These are phyloP conservation scores for Dothideomycetes sp. DNA, from an alignment of 2,329 filamentous ascomycete species.

Conservation along the genomic window DNA sequence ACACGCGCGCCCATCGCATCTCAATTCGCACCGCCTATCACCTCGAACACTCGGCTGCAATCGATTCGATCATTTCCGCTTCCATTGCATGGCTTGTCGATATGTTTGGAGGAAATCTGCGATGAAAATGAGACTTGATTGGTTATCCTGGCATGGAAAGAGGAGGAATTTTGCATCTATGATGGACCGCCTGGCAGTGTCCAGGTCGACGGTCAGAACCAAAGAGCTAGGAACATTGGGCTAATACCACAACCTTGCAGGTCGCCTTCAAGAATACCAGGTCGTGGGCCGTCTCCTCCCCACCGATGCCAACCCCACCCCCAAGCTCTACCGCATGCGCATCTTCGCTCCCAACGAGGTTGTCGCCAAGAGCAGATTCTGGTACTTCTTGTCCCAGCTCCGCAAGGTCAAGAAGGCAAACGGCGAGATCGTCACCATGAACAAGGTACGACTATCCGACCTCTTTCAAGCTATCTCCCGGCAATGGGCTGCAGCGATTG, in stretches of 20 bases:
- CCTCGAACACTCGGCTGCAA: background rate
- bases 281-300: constrained; percentile 99
- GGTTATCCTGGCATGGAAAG: constrained; percentile 7
- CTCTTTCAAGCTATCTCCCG: constrained; percentile 16
- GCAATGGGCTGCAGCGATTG: constrained; percentile 16
- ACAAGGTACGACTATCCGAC: constrained; percentile 58
- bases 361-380: constrained; percentile 99
- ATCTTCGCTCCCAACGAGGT: constrained; percentile 98
- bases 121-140: background rate
- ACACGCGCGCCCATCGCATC: constrained; percentile 3
- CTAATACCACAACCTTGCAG: constrained; percentile 45
- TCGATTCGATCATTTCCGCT: constrained; percentile 6
- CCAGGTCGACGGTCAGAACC: constrained; percentile 8
- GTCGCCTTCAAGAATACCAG: constrained; percentile 99
- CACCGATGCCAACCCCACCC: constrained; percentile 91
- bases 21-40: constrained; percentile 6
- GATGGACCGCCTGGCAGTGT: constrained; percentile 4
- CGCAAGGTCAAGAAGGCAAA: constrained; percentile 99
- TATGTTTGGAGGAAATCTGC: background rate
- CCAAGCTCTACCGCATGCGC: constrained; percentile 99
- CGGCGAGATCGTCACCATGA: constrained; percentile 96
- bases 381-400: constrained; percentile 99
- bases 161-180: constrained; percentile 5
- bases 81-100: background rate
- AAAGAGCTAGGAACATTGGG: constrained; percentile 16